phyloP scores from a whole-genome alignment of 306 rosid species.

The Fragaria iinumae region DNA sequence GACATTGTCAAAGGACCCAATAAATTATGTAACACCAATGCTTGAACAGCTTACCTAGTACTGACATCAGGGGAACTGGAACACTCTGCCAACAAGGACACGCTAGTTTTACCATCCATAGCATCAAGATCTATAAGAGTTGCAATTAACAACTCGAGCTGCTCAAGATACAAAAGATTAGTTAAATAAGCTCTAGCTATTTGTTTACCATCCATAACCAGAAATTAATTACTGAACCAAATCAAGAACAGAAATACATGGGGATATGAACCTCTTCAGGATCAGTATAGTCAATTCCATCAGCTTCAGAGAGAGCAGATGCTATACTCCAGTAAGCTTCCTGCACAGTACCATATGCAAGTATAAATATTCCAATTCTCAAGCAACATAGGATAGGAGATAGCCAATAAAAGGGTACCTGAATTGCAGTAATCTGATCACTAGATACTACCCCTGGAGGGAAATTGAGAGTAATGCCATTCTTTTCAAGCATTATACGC shows the following conservation, averaged over 20 bases:
- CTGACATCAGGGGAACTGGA: constrained; percentile 87
- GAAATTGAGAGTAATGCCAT: constrained; percentile 62
- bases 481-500: constrained; percentile 64
- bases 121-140: constrained; percentile 95
- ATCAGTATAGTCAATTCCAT: constrained; percentile 93
- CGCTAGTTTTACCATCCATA: constrained; percentile 92
- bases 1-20: not conserved
- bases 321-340: constrained; percentile 97
- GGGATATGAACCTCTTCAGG: constrained; percentile 82
- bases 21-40: not conserved
- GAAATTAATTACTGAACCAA: constrained; percentile 14
- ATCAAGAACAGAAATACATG: constrained; percentile 14
- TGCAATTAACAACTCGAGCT: constrained; percentile 88
- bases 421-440: constrained; percentile 67
- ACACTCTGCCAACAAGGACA: constrained; percentile 76
- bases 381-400: constrained; percentile 12
- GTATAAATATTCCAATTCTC: constrained; percentile 21
- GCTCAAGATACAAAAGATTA: constrained; percentile 28
- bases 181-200: constrained; percentile 15
- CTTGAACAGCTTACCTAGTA: constrained; percentile 57
- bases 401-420: constrained; percentile 42
- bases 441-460: constrained; percentile 73
- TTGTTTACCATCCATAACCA: constrained; percentile 9
- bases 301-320: constrained; percentile 87
- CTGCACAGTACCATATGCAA: constrained; percentile 39